phyloP scores from a whole-genome alignment of 148 eudicot genomes.

The Amaranthus palmeri region DNA sequence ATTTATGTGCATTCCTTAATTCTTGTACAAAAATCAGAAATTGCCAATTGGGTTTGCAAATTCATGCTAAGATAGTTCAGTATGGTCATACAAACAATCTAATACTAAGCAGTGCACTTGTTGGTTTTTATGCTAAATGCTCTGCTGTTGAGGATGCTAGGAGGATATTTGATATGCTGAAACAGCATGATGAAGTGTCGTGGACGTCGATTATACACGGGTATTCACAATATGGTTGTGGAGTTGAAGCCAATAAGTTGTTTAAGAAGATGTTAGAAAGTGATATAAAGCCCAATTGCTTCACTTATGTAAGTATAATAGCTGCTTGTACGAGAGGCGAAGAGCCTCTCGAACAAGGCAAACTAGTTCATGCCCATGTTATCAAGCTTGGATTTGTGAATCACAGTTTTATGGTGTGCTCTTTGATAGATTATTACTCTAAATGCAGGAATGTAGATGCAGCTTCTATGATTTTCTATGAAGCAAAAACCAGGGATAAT shows the following conservation, averaged over 20 bases:
- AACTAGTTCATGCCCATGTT: slow-evolving; percentile 36
- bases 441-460: slow-evolving; percentile 31
- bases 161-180: slow-evolving; percentile 38
- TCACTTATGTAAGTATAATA: slow-evolving; percentile 38
- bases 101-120: slow-evolving; percentile 30
- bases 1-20: slow-evolving; percentile 30
- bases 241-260: slow-evolving; percentile 25
- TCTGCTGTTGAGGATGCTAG: slow-evolving; percentile 28
- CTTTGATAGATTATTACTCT: slow-evolving; percentile 40
- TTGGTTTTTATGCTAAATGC: slow-evolving; percentile 41
- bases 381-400: slow-evolving; percentile 29
- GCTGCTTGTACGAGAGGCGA: slow-evolving; percentile 22
- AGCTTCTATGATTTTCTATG: slow-evolving; percentile 27
- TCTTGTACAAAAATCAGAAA: slow-evolving; percentile 32
- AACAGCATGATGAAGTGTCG: slow-evolving; percentile 38
- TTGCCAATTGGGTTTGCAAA: slow-evolving; percentile 27
- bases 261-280: slow-evolving; percentile 36
- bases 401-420: slow-evolving; percentile 26
- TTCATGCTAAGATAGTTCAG: slow-evolving; percentile 35
- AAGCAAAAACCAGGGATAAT: slow-evolving; percentile 20
- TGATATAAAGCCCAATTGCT: slow-evolving; percentile 32
- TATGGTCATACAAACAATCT: slow-evolving; percentile 32
- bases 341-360: slow-evolving; percentile 25
- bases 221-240: slow-evolving; percentile 24
- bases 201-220: slow-evolving; percentile 46